Evolutionary conservation across 768 basidiomycete genomes (phyloP).

Genomic region (Naganishia friedmannii): DNA sequence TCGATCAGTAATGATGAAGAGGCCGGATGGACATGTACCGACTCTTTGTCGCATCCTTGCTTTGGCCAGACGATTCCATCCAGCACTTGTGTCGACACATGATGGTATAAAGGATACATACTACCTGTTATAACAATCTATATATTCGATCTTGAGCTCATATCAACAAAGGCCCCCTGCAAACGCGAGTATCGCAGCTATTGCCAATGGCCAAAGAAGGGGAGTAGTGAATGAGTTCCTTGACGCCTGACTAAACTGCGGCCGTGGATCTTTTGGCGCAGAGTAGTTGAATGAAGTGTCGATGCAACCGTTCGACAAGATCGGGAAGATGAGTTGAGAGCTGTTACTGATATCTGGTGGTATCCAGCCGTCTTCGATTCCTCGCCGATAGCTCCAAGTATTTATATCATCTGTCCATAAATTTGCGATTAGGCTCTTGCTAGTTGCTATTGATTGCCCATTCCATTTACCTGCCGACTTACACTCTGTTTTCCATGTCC

Average conservation of each 20-base stretch:
- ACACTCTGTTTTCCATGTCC: slow-evolving; percentile 45
- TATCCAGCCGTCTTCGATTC: slow-evolving; percentile 43
- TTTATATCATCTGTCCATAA: slow-evolving; percentile 43
- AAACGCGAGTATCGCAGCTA: neutral
- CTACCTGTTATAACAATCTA: neutral
- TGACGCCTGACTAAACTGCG: neutral
- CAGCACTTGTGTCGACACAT: too few relatives aligned
- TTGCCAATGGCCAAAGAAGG: neutral
- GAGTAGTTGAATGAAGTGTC: slow-evolving; percentile 44
- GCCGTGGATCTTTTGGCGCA: slow-evolving; percentile 34
- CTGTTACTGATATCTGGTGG: slow-evolving; percentile 45
- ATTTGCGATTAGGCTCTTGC: neutral
- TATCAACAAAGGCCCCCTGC: neutral
- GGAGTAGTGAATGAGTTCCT: neutral
- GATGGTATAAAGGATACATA: neutral
- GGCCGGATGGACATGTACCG: too few relatives aligned
- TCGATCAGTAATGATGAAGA: too few relatives aligned
- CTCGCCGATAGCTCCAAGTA: slow-evolving; percentile 47
- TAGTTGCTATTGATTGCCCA: too few relatives aligned
- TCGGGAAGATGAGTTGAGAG: slow-evolving; percentile 42
- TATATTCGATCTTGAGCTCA: neutral
- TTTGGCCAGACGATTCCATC: too few relatives aligned
- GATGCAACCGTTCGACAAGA: slow-evolving; percentile 45
- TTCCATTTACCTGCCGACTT: neutral
- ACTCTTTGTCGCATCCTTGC: too few relatives aligned